Evolutionary conservation across 2,329 filamentous ascomycete genomes (phyloP).

Genomic region (Lasiodiplodia citricola): DNA sequence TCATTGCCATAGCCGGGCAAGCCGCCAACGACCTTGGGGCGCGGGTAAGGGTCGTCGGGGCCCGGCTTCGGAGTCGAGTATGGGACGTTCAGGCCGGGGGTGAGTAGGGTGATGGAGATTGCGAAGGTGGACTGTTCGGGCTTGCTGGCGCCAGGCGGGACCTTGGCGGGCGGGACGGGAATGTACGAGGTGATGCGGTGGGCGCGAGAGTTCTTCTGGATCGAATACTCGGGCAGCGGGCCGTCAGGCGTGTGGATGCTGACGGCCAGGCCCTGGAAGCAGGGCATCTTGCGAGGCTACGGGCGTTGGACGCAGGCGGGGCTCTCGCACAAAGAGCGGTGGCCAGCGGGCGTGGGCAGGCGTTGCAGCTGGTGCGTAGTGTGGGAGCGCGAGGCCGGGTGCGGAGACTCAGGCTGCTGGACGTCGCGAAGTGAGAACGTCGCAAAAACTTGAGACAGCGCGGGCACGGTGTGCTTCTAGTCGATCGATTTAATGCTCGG

Average conservation of each 20-base stretch:
- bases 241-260: conserved; percentile 85
- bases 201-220: conserved; percentile 89
- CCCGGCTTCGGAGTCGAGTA: conserved; percentile 89
- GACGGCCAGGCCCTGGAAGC: conserved; percentile 98
- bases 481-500: conserved; percentile 25
- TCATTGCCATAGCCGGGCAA: conserved; percentile 62
- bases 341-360: conserved; percentile 9
- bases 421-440: not conserved
- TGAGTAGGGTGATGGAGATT: conserved; percentile 95
- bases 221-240: conserved; percentile 88
- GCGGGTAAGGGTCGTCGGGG: conserved; percentile 76
- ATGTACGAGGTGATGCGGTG: conserved; percentile 97
- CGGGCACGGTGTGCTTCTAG: conserved; percentile 20
- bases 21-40: conserved; percentile 79
- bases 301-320: conserved; percentile 9
- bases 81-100: conserved; percentile 83
- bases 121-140: conserved; percentile 95
- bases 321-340: conserved; percentile 26
- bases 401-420: not conserved
- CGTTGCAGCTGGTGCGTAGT: not conserved
- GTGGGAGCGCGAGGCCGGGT: not conserved
- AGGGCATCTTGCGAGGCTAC: conserved; percentile 69
- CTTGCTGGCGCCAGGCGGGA: conserved; percentile 70
- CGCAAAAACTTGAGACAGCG: conserved; percentile 20
- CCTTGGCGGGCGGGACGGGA: conserved; percentile 85